Evolutionary conservation across 305 asterid genomes (phyloP).

Genomic region (Andrographis paniculata): DNA sequence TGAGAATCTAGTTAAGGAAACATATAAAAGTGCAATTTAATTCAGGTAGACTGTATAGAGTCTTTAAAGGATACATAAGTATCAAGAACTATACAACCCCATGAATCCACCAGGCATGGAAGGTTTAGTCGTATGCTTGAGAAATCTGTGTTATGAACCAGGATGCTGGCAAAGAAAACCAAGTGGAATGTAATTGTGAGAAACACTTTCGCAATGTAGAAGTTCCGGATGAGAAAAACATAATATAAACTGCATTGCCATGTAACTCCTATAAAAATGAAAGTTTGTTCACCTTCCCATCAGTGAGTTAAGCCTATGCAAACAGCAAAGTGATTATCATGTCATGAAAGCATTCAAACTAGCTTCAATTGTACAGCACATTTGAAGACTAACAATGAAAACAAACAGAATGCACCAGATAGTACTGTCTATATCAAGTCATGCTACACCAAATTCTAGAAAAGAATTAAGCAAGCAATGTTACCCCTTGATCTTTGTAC

Average conservation of each 20-base stretch:
- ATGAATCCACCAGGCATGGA: constrained; percentile 74
- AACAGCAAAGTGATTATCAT: constrained; percentile 3
- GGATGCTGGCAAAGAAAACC: constrained; percentile 38
- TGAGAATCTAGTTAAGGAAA: constrained; percentile 35
- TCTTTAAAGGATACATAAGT: constrained; percentile 48
- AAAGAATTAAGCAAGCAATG: no score
- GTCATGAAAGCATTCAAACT: background rate
- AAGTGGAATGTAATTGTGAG: background rate
- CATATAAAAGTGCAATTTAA: background rate
- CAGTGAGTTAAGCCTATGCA: constrained; percentile 66
- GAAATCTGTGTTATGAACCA: constrained; percentile 54
- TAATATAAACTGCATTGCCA: background rate
- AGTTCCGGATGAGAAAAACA: background rate
- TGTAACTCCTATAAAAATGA: background rate
- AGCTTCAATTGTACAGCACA: background rate
- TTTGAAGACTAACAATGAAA: background rate
- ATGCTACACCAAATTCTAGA: no score
- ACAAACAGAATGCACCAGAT: background rate
- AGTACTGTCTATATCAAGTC: no score
- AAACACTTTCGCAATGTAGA: background rate
- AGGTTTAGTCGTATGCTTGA: constrained; percentile 44
- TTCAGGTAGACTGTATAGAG: background rate
- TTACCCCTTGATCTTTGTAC: no score
- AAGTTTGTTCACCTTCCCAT: constrained; percentile 57
- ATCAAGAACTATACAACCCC: constrained; percentile 63